phyloP scores from a whole-genome alignment of 2,329 filamentous ascomycete genomes.

The Diaporthe longicolla region DNA sequence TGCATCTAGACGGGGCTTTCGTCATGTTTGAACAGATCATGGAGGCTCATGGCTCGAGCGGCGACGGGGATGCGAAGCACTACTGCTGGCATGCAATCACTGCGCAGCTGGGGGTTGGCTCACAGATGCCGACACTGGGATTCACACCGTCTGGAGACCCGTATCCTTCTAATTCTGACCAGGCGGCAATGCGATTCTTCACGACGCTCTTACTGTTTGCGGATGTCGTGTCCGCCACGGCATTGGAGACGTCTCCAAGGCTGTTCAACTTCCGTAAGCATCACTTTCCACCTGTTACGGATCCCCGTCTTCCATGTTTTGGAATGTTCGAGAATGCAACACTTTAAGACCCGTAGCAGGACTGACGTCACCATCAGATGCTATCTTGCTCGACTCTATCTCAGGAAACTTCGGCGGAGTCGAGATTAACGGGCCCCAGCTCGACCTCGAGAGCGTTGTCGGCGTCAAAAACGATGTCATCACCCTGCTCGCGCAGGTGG shows the following conservation, averaged over 20 bases:
- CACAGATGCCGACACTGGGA: constrained; percentile 38
- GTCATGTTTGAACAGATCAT: constrained; percentile 55
- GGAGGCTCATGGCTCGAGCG: constrained; percentile 38
- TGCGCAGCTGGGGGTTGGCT: constrained; percentile 41
- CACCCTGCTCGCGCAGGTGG: constrained; percentile 66
- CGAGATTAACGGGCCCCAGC: constrained; percentile 51
- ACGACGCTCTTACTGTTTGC: constrained; percentile 53
- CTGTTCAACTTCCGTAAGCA: constrained; percentile 48
- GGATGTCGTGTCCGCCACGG: constrained; percentile 55
- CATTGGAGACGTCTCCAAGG: constrained; percentile 51
- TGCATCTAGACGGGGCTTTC: constrained; percentile 60
- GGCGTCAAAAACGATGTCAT: constrained; percentile 72
- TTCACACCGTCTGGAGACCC: constrained; percentile 37
- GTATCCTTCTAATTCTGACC: constrained; percentile 45
- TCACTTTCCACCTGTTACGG: too few species aligned
- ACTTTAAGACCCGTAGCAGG: too few species aligned
- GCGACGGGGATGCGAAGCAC: not conserved
- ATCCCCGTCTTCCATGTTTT: too few species aligned
- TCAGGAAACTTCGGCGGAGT: constrained; percentile 44
- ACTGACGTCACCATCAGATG: constrained; percentile 36
- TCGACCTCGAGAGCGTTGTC: constrained; percentile 64
- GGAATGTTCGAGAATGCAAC: too few species aligned
- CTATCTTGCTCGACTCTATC: constrained; percentile 53
- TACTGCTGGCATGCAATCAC: constrained; percentile 43
- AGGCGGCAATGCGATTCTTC: constrained; percentile 53